phyloP scores from a whole-genome alignment of 805 yeast genomes.

The Myxozyma geophila region DNA sequence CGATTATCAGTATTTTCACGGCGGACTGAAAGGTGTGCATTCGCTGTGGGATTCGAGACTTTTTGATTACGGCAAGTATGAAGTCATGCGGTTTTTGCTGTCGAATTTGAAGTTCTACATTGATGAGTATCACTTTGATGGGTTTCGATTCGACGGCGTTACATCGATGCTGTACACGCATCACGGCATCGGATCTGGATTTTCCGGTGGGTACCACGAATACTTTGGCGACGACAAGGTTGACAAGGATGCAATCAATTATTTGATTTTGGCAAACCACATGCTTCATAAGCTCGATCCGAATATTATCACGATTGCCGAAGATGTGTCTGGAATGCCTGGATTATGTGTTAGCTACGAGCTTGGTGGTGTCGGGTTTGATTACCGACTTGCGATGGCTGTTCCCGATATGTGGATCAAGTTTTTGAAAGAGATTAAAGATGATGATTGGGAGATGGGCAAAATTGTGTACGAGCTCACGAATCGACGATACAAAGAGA shows the following conservation, averaged over 20 bases:
- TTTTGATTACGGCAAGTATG: slow-evolving; percentile 89
- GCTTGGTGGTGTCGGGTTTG: slow-evolving; percentile 90
- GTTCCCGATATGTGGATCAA: slow-evolving; percentile 99
- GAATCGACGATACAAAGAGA: slow-evolving; percentile 85
- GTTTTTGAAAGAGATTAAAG: slow-evolving; percentile 75
- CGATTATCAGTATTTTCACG: slow-evolving; percentile 91
- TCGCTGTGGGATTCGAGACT: slow-evolving; percentile 95
- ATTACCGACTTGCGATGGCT: slow-evolving; percentile 94
- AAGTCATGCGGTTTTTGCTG: slow-evolving; percentile 82
- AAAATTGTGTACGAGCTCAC: slow-evolving; percentile 78
- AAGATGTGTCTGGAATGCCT: slow-evolving; percentile 98
- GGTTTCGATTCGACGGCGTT: slow-evolving; percentile 96
- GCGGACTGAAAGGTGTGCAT: slow-evolving; percentile 87
- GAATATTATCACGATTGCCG: slow-evolving; percentile 80
- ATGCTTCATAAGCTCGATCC: slow-evolving; percentile 62
- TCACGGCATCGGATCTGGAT: slow-evolving; percentile 88
- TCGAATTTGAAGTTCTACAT: slow-evolving; percentile 83
- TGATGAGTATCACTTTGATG: slow-evolving; percentile 86
- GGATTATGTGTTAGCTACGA: slow-evolving; percentile 77
- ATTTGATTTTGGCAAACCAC: slow-evolving; percentile 88
- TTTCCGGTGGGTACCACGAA: slow-evolving; percentile 91
- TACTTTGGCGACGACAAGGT: slow-evolving; percentile 74
- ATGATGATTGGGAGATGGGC: slow-evolving; percentile 92
- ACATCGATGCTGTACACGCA: slow-evolving; percentile 90
- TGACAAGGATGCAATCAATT: slow-evolving; percentile 84